Conservation (phyloP, 169 alveolate genomes). For the Cryptosporidium meleagridis region DNA sequence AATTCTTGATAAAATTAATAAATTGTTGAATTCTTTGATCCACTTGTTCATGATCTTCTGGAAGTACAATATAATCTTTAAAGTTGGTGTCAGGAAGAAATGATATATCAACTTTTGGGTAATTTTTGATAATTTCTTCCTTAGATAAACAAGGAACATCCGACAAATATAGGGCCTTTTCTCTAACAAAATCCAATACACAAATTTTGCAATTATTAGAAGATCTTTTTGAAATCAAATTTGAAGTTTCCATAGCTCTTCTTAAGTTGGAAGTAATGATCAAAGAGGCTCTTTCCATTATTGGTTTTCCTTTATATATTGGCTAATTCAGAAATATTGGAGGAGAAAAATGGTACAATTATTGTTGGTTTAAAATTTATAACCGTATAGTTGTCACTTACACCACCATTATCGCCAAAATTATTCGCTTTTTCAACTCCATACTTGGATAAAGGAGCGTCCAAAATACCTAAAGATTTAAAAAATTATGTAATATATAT, state of each 20-base stretch:
- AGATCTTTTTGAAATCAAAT: constrained; percentile 28
- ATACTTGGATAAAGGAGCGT: constrained; percentile 28
- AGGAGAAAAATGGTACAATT: background rate
- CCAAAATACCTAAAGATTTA: constrained; percentile 29
- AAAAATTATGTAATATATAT: too few species aligned
- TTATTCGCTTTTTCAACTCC: constrained; percentile 29
- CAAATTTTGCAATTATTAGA: constrained; percentile 40
- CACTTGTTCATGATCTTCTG: constrained; percentile 45
- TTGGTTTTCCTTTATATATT: constrained; percentile 32
- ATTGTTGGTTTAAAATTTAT: background rate
- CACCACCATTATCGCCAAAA: constrained; percentile 55
- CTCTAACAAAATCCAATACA: constrained; percentile 41
- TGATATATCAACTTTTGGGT: constrained; percentile 50
- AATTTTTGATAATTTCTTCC: constrained; percentile 10
- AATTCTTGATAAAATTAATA: constrained; percentile 17
- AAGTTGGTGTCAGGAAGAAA: constrained; percentile 10
- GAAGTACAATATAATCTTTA: constrained; percentile 21
- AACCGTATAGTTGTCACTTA: constrained; percentile 2
- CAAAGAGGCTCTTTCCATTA: constrained; percentile 42
- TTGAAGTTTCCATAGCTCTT: constrained; percentile 62
- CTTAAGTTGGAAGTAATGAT: constrained; percentile 36
- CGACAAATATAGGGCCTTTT: constrained; percentile 24
- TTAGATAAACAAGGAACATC: constrained; percentile 20
- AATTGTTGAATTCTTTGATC: constrained; percentile 47
- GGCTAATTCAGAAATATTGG: constrained; percentile 29